Evolutionary conservation across 495 filamentous ascomycete species (phyloP), one percentile per base, ranked within the genome.

Genomic region (Pyrenopolyporus hunteri): DNA sequence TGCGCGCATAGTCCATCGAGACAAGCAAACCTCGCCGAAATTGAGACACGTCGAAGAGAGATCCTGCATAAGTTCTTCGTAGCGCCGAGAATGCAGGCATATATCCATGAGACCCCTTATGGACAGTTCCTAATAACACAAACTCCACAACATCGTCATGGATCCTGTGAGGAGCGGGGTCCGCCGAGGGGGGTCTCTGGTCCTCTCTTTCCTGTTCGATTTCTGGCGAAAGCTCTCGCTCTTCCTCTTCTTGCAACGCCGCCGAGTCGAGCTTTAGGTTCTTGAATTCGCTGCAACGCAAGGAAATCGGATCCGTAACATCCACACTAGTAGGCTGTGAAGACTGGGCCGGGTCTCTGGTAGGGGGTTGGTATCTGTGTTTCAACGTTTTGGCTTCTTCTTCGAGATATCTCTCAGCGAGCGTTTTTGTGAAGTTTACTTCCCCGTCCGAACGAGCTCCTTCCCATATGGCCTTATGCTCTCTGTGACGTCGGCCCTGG

Each of bases 151-250:
- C 26, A 59, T 83, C 76, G 0, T 29, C 23, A 57, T 87, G 78
- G 1, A 87, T 37, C 0, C 3, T 16, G 55, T 87, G 86, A 0
- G 5, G 1, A 0, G 45, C 59, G 0, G 87, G 75, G 6, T 55
- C 11, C 8, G 67, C 70, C 1, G 58, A 14, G 1, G 65, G 63
- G 3, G 87, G 84, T 2, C 73, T 65, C 57, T 88, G 65, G 0
- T 84, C 62, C 28, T 90, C 71, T 9, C 74, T 70, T 54, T 91
- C 85, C 33, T 76, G 72, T 59, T 90, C 82, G 20, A 83, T 75
- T 57, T 91, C 87, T 1, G 82, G 83, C 0, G 82, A 78, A 0
- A 90, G 74, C 59, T 92, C 86, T 0, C 87, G 78, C 66, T 91
- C 88, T 46, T 89, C 87, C 61, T 90, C 87, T 66, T 92, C 87